phyloP scores from a whole-genome alignment of 2,329 filamentous ascomycete genomes.

The Ceratocystis lukuohia region DNA sequence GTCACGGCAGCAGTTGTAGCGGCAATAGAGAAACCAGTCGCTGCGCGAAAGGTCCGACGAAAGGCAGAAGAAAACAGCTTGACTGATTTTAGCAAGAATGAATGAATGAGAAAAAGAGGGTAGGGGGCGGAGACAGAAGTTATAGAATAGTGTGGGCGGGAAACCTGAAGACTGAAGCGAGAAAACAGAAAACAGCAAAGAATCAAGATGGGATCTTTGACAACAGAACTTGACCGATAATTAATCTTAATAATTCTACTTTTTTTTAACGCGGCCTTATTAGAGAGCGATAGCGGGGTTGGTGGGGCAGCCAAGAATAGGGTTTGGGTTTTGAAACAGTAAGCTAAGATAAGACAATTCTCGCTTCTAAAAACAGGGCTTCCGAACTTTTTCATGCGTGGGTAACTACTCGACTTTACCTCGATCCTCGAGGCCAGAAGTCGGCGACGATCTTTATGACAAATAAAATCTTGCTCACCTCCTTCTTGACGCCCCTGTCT shows the following conservation, averaged over 20 bases:
- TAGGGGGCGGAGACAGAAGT: background rate
- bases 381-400: no score
- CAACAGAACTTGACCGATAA: background rate
- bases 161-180: no score
- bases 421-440: background rate
- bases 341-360: no score
- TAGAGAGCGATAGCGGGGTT: slow-evolving; percentile 1
- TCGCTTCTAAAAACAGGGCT: no score
- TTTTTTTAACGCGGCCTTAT: background rate
- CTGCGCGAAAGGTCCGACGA: slow-evolving; percentile 61
- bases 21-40: slow-evolving; percentile 59
- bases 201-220: background rate
- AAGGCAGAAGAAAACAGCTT: slow-evolving; percentile 87
- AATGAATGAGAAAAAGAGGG: background rate
- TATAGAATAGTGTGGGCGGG: background rate
- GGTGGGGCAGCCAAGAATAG: background rate
- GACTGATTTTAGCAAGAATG: slow-evolving; percentile 26
- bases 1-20: slow-evolving; percentile 43
- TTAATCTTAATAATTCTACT: background rate
- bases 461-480: background rate
- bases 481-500: background rate
- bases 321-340: background rate
- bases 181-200: slow-evolving; percentile 6
- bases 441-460: background rate
- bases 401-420: no score